Evolutionary conservation across 179 eudicot genomes (phyloP).

Genomic region (Carnegiea gigantea): DNA sequence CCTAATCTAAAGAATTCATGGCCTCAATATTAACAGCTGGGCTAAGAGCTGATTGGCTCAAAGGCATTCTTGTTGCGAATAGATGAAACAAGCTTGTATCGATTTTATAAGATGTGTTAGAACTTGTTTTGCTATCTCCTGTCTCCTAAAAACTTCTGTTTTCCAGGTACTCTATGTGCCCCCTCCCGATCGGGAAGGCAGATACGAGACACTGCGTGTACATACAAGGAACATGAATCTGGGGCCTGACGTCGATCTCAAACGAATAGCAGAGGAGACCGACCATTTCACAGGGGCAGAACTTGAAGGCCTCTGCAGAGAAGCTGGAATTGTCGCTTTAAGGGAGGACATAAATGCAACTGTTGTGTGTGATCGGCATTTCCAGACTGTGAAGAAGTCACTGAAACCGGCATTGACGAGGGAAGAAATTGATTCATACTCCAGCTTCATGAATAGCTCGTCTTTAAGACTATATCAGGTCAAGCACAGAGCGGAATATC

Average conservation of each 20-base stretch:
- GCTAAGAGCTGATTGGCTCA: neutral
- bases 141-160: neutral
- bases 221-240: conserved; percentile 81
- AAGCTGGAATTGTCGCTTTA: conserved; percentile 92
- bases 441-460: conserved; percentile 51
- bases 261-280: conserved; percentile 71
- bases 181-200: conserved; percentile 85
- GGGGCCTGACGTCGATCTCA: conserved; percentile 65
- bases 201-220: conserved; percentile 73
- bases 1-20: too few species aligned
- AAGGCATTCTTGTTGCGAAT: neutral
- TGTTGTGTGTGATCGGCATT: conserved; percentile 58
- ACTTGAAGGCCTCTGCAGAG: conserved; percentile 79
- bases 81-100: neutral
- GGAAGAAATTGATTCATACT: conserved; percentile 56
- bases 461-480: conserved; percentile 26
- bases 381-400: conserved; percentile 54
- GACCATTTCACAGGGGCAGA: conserved; percentile 95
- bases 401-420: conserved; percentile 62
- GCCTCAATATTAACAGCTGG: neutral
- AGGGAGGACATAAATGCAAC: conserved; percentile 83
- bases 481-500: conserved; percentile 24
- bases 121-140: neutral
- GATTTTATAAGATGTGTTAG: neutral
- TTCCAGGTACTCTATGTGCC: conserved; percentile 87